Conservation (phyloP, 441 rosid genomes). For the Codiaeum variegatum region DNA sequence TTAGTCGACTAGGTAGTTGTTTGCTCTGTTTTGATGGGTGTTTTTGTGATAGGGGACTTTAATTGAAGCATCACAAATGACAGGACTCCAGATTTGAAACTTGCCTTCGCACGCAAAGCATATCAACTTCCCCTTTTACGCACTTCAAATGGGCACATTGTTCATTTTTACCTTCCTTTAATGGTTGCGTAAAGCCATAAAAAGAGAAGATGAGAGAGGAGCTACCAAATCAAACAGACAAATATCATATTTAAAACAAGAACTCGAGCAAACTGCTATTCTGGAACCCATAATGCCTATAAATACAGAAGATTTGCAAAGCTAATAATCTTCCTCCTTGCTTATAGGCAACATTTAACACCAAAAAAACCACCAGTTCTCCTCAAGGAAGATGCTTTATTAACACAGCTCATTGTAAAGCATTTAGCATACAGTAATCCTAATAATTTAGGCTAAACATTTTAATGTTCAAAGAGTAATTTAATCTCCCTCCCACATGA, state of each 20-base stretch:
- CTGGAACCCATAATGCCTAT: not conserved
- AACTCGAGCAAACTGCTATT: too few relatives aligned
- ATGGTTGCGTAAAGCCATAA: not conserved
- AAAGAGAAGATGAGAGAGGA: not conserved
- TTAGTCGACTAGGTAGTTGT: not conserved
- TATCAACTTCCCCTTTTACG: not conserved
- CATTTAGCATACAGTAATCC: not conserved
- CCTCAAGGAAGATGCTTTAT: constrained; percentile 2
- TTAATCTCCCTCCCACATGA: not conserved
- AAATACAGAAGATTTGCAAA: not conserved
- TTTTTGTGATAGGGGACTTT: not conserved
- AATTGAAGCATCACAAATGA: not conserved
- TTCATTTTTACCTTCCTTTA: not conserved
- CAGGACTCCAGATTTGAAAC: not conserved
- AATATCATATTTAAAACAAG: too few relatives aligned
- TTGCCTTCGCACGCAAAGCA: not conserved
- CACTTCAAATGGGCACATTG: not conserved
- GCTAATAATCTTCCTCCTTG: not conserved
- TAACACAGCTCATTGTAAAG: not conserved
- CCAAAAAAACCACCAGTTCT: not conserved
- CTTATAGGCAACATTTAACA: not conserved
- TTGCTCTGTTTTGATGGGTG: not conserved
- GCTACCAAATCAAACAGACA: not conserved
- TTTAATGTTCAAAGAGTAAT: constrained; percentile 1
- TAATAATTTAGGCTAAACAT: not conserved